phyloP scores from a whole-genome alignment of 345 rosid genomes.

The Linum trigynum region DNA sequence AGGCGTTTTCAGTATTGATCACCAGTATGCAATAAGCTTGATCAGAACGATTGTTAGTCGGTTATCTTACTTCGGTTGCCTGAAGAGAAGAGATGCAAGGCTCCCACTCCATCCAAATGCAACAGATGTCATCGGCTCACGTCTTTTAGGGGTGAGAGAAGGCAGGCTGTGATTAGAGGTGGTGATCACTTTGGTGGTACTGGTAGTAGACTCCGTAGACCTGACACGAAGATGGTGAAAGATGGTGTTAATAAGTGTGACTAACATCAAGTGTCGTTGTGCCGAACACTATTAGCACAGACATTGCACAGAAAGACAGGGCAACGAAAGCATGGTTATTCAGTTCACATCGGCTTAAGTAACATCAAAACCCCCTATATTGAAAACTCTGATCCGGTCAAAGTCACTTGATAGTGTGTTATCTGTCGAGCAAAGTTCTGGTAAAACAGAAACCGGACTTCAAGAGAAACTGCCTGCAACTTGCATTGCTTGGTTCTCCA shows the following conservation, averaged over 20 bases:
- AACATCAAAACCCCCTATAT: too few relatives aligned
- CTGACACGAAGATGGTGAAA: not conserved
- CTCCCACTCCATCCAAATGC: not conserved
- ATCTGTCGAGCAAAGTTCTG: too few relatives aligned
- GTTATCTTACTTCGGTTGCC: not conserved
- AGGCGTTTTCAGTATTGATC: conserved; percentile 1
- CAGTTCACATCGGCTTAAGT: too few relatives aligned
- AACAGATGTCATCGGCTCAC: not conserved
- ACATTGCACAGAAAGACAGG: not conserved
- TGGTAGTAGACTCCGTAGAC: not conserved
- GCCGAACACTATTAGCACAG: not conserved
- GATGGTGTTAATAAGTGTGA: not conserved
- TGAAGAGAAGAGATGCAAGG: not conserved
- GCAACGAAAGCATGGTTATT: not conserved
- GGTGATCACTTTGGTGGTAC: not conserved
- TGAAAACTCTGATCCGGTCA: too few relatives aligned
- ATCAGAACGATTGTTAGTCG: not conserved
- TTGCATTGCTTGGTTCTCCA: not conserved
- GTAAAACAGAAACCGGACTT: not conserved
- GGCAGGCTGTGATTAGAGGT: conserved; percentile 9
- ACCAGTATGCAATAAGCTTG: conserved; percentile 7
- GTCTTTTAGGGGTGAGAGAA: not conserved
- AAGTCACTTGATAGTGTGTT: too few relatives aligned
- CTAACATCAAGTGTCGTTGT: not conserved
- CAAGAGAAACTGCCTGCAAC: not conserved